Base-by-base conservation (phyloP, 2,329 filamentous ascomycete genomes). In the Botrytis hyacinthi region DNA sequence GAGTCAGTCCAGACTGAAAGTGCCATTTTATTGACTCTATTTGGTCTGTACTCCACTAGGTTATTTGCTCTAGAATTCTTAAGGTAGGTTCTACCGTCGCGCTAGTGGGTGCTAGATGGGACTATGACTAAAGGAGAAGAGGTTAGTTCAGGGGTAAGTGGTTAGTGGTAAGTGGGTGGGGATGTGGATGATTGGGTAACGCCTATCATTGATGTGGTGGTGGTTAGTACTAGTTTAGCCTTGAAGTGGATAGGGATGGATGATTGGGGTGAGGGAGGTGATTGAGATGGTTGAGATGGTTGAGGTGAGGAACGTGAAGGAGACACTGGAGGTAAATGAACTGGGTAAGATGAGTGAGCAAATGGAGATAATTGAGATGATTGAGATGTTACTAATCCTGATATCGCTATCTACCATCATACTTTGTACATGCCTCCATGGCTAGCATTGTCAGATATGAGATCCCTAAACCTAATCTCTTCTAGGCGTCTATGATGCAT, bases 401-500 rank as follows among this genome's bases (percentile, higher is more conserved):
- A 40, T 61, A 14, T 40, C 14, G 20, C 14, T 37, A 40, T 54
- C 48, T 54, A n/a, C 48, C n/a, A 54, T 54, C 48, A n/a, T 54
- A 16, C 48, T n/a, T 54, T 54, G 48, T n/a, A 14, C 37, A 40
- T 40, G 37, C 26, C 48, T 54, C 3, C 48, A 12, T 46, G 22
- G 57, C 8, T 46, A 46, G 57, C 40, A 10, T 29, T 29, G n/a
- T 57, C 14, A 57, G 51, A 57, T 57, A 3, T 57, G n/a, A 26
- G 20, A 16, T n/a, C 59, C n/a, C 59, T 40, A 40, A 40, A n/a
- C 59, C 48, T 68, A 68, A 68, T 68, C 32, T 35, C 46, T 68
- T 18, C 65, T 51, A 8, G 59, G 14, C 26, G 35, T n/a, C 37
- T 26, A 40, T 40, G 57, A 57, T 57, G n/a, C 9, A 18, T 14